Evolutionary conservation across 169 alveolate species (phyloP).

Genomic region (Plasmodium cynomolgi): DNA sequence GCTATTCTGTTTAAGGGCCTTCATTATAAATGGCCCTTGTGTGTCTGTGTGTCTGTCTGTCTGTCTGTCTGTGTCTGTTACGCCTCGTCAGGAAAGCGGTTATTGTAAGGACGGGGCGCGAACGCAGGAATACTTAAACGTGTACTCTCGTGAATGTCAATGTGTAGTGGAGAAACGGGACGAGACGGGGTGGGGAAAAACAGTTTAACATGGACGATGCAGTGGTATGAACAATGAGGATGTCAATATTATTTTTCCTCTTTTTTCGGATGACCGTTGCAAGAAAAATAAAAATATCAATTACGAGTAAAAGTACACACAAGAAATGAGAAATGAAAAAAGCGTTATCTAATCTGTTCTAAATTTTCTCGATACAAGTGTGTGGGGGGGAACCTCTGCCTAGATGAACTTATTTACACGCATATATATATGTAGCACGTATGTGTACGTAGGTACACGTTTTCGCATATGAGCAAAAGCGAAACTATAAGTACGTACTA

Average conservation of each 20-base stretch:
- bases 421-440: background rate
- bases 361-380: background rate
- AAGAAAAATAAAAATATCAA: background rate
- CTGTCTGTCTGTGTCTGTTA: background rate
- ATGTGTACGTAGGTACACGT: conserved; percentile 7
- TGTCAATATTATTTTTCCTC: background rate
- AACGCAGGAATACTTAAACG: background rate
- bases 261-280: background rate
- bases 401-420: background rate
- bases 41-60: background rate
- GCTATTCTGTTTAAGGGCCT: background rate
- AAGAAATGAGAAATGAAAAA: background rate
- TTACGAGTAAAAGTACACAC: background rate
- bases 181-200: background rate
- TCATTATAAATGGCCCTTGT: conserved; percentile 22
- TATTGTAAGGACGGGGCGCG: background rate
- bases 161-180: background rate
- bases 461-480: background rate
- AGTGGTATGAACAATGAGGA: background rate
- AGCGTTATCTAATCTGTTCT: background rate
- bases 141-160: background rate
- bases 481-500: background rate
- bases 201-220: background rate
- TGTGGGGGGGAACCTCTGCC: background rate
- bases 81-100: background rate